A percentile compares a stretch with the other conserved stretches of the same genome.
Evolutionary conservation across 352 stramenopile genomes (phyloP).

Genomic region (Globisporangium paroecandrum): DNA sequence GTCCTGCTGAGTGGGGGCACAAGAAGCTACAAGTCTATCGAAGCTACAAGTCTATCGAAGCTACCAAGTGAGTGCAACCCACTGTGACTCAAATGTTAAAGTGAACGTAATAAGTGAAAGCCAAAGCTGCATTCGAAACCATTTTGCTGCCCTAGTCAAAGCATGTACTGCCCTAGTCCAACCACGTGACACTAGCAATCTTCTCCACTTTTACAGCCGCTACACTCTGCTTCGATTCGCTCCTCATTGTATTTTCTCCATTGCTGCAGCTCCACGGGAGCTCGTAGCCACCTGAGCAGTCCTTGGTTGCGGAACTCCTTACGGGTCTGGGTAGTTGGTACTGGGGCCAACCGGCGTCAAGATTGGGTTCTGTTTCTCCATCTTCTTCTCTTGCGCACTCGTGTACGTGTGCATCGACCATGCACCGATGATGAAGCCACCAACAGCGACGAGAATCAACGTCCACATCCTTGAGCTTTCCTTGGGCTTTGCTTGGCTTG

Average conservation of each 20-base stretch:
- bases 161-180: neutral
- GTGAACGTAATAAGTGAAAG: neutral
- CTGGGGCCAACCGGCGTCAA: neutral
- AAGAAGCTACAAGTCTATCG: neutral
- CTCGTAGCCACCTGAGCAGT: neutral
- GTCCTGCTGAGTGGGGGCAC: conserved; percentile 4
- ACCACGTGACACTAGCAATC: neutral
- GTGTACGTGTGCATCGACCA: conserved; percentile 13
- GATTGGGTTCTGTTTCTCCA: conserved; percentile 10
- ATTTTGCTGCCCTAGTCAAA: neutral
- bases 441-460: conserved; percentile 9
- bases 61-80: neutral
- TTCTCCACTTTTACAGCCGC: neutral
- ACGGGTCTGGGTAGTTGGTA: conserved; percentile 4
- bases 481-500: neutral
- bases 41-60: neutral
- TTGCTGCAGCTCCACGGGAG: neutral
- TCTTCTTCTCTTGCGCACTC: neutral
- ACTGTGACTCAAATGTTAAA: neutral
- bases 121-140: neutral
- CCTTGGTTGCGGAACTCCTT: neutral
- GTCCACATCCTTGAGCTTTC: conserved; percentile 10
- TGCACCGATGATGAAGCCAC: conserved; percentile 11
- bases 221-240: neutral
- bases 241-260: neutral